A percentile compares a stretch with the other conserved stretches of the same genome.
Conservation (phyloP, 192 early-diverging fungal species). For the Linnemannia schmuckeri region DNA sequence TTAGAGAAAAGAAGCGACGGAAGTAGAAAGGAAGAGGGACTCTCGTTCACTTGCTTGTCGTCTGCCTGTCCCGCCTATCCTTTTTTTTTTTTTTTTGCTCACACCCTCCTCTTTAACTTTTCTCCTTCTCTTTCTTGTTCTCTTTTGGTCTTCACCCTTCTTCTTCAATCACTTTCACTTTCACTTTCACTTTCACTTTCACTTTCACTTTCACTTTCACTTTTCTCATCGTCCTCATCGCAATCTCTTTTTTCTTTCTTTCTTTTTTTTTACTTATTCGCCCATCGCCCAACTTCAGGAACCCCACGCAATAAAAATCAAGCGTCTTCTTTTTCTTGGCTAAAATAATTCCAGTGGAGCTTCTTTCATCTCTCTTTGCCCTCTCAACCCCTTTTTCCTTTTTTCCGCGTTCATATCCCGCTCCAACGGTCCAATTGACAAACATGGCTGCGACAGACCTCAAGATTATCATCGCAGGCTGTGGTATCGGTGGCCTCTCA, state of each 20-base stretch:
- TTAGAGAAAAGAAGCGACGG: not conserved
- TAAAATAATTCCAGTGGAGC: not conserved
- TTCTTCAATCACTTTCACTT: not conserved
- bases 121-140: not conserved
- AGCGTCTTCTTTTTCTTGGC: not conserved
- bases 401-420: not conserved
- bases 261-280: not conserved
- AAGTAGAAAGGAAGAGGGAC: not conserved
- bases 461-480: slow-evolving; percentile 55
- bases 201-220: not conserved
- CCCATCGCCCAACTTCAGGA: not conserved
- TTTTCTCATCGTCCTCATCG: not conserved
- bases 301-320: not conserved
- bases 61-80: not conserved
- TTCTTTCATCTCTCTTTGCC: not conserved
- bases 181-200: not conserved
- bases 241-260: not conserved
- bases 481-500: slow-evolving; percentile 48
- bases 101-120: not conserved
- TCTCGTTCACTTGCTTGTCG: not conserved
- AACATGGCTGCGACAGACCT: slow-evolving; percentile 32
- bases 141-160: not conserved
- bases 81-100: not conserved
- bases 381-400: not conserved
- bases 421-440: too few relatives aligned